Percentiles rank a stretch among this genome's conserved stretches.
Evolutionary conservation across 169 alveolate genomes (phyloP).

Genomic region (Cryptosporidium parvum): DNA sequence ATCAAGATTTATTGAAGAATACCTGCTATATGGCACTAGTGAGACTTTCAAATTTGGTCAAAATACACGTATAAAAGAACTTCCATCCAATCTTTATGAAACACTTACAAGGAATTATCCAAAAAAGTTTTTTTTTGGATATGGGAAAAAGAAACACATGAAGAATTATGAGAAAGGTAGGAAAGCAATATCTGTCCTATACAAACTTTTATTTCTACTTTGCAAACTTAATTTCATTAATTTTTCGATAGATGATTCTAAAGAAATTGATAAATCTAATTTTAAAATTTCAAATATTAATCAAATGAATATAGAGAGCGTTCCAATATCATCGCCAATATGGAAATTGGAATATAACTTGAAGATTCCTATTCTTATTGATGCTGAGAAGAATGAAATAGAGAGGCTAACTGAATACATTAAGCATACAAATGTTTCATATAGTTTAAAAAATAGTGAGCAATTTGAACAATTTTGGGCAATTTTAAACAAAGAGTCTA

Average conservation of each 20-base stretch:
- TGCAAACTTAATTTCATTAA: conserved; percentile 26
- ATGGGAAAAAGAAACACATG: neutral
- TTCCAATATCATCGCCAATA: conserved; percentile 9
- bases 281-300: too few relatives aligned
- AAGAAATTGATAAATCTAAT: neutral
- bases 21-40: conserved; percentile 21
- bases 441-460: neutral
- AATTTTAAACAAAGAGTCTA: conserved; percentile 10
- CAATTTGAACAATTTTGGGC: conserved; percentile 53
- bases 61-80: conserved; percentile 26
- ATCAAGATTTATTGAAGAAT: conserved; percentile 62
- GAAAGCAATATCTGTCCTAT: conserved; percentile 27
- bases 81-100: conserved; percentile 51
- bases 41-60: conserved; percentile 6
- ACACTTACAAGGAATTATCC: conserved; percentile 30
- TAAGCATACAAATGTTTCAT: neutral
- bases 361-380: conserved; percentile 17
- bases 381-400: neutral
- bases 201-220: conserved; percentile 9
- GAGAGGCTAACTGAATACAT: conserved; percentile 24
- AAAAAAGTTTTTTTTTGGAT: conserved; percentile 8
- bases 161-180: conserved; percentile 23
- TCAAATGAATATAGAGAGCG: conserved; percentile 1
- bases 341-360: conserved; percentile 18
- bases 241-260: neutral